Evolutionary conservation across 495 filamentous ascomycete genomes (phyloP), one percentile per base, ranked within the genome.

Genomic region (Evernia prunastri): DNA sequence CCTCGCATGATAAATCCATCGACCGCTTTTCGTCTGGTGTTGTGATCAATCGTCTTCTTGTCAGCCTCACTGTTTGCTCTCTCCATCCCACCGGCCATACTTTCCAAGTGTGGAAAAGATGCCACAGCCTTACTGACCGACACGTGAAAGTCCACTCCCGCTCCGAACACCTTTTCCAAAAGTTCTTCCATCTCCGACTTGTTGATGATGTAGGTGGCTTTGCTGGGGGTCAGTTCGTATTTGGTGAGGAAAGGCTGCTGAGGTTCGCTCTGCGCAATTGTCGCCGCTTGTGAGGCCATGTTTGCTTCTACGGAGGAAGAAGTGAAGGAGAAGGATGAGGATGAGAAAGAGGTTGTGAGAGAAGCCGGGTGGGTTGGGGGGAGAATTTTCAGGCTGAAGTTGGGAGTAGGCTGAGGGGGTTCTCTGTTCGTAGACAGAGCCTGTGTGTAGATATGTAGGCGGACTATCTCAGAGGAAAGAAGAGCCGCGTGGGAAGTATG

Each of bases 1-100:
- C 37, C n/a, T 29, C 18, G 61, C 47, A n/a, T 39, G 58, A 36
- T 63, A 63, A 23, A 25, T 63, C 61, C 53, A 63, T 29, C 61
- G 61, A 18, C 43, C 20, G 36, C n/a, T 54, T n/a, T 56, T 63
- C 18, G 39, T 45, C 61, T 63, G 51, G 37, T 31, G 18, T 29
- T n/a, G 33, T n/a, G n/a, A n/a, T n/a, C n/a, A n/a, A n/a, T n/a
- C n/a, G n/a, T n/a, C n/a, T n/a, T n/a, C n/a, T n/a, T 13, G 4
- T 43, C 15, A 60, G 40, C 23, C 7, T 47, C 15, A 29, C 9
- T 47, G 27, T 11, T 25, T 12, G 18, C 7, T 15, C 20, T 20
- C 9, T 15, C 27, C 11, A 31, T 13, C 11, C 10, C 23, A 12
- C 4, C 9, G 49, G 5, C 36, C 36, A 6, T 12, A 6, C 36